Evolutionary conservation across 164 flowering plant genomes (phyloP), one percentile per base, ranked within the genome.

Genomic region (Stephania yunnanensis): DNA sequence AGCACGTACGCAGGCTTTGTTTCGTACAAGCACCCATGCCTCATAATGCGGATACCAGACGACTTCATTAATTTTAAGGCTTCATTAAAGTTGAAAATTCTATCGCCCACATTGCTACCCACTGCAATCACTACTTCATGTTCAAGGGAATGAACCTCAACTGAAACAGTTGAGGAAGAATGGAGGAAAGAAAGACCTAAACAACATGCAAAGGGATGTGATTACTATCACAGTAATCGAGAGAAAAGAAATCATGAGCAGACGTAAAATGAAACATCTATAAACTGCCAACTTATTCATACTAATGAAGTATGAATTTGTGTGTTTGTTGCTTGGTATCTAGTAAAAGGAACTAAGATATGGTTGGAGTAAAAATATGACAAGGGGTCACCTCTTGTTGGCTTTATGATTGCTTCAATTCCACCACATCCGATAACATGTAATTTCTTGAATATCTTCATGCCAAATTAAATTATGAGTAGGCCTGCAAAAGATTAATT

Each of bases 31-130:
- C 97, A 94, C 50, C 82, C 92, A 76, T 96, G 98, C 71, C 94
- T 88, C 5, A 80, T 87, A 20, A 96, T 82, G 5, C 79, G 64
- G 29, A 94, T 85, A 44, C 97, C 99, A 0, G 86, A 85, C 46
- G 80, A 82, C 76, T 81, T 94, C 98, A 96, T 90, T 61, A 85
- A 63, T 22, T 61, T 75, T 75, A 94, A 82, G 25, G 97, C 99
- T 76, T 92, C 86, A 72, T 87, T 82, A 76, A 96, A 92, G 75
- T 95, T 91, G 17, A 79, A 63, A 71, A 92, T 55, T 67, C 95
- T 85, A 79, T 93, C 78, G 10, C 99, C 99, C 52, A 95, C 89
- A 86, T 96, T 96, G 86, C 98, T 92, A 71, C 99, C 99, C 65
- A 96, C 74, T 68, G 98, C 99, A 86, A 94, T 91, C 75, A 91